Evolutionary conservation across 2,329 filamentous ascomycete genomes (phyloP).

Genomic region (Ophiostoma pallidulum): DNA sequence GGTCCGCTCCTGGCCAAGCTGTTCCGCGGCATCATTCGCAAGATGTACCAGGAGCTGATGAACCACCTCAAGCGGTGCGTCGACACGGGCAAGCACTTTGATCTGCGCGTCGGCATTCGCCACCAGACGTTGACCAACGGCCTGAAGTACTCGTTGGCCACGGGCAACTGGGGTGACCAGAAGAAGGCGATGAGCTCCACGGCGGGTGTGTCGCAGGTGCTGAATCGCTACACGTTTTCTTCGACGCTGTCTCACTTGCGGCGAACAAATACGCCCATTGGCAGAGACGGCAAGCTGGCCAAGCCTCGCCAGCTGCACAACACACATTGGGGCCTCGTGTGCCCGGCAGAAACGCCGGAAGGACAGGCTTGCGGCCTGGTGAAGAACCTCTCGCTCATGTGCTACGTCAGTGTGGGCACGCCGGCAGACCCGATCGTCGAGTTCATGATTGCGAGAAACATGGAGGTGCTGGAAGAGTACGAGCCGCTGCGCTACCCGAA

Average conservation of each 20-base stretch:
- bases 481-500: constrained; percentile 76
- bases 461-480: constrained; percentile 96
- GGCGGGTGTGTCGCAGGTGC: constrained; percentile 93
- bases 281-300: constrained; percentile 93
- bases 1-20: constrained; percentile 92
- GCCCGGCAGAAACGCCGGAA: constrained; percentile 94
- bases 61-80: constrained; percentile 88
- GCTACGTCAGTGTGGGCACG: constrained; percentile 92
- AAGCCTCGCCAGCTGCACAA: constrained; percentile 98
- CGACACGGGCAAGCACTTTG: constrained; percentile 81
- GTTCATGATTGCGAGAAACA: constrained; percentile 91
- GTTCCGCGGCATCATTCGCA: constrained; percentile 84
- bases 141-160: constrained; percentile 91
- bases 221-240: constrained; percentile 95
- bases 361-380: constrained; percentile 96
- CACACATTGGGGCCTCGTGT: constrained; percentile 96
- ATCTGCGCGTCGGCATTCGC: constrained; percentile 83
- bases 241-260: constrained; percentile 95
- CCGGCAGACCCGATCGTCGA: constrained; percentile 83
- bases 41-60: constrained; percentile 83
- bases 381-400: constrained; percentile 97
- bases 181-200: constrained; percentile 95
- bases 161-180: constrained; percentile 98
- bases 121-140: constrained; percentile 85
- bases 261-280: constrained; percentile 94